Conservation (phyloP, 2,329 filamentous ascomycete species). For the Cercospora canescens region DNA sequence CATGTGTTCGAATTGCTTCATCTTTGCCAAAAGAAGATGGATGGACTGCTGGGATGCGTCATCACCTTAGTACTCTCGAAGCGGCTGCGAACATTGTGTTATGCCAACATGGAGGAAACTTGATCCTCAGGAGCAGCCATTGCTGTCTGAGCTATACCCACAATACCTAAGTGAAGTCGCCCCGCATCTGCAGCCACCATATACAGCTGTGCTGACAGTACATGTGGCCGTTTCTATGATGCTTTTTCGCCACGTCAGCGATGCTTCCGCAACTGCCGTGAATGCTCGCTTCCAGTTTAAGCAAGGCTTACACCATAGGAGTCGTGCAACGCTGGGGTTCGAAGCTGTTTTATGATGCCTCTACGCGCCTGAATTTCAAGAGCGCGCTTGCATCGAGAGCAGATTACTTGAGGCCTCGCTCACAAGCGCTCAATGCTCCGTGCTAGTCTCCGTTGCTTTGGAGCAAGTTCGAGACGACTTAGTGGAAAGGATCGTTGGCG, state of each 20-base stretch:
- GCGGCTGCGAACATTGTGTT: background rate
- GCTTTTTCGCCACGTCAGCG: background rate
- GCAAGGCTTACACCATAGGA: too few species aligned
- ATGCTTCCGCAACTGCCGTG: background rate
- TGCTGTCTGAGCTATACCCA: background rate
- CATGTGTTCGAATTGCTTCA: background rate
- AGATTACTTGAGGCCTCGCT: too few species aligned
- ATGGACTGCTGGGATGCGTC: background rate
- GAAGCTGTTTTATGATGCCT: too few species aligned
- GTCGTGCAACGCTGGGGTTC: too few species aligned
- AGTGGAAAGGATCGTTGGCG: too few species aligned
- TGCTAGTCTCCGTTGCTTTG: too few species aligned
- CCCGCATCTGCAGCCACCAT: background rate
- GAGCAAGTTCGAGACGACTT: too few species aligned
- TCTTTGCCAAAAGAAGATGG: background rate
- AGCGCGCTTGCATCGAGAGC: too few species aligned
- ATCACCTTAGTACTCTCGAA: background rate
- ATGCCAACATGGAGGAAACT: too few species aligned
- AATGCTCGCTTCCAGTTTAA: too few species aligned
- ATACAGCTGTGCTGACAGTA: background rate
- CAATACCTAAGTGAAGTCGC: background rate
- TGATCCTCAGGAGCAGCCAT: background rate
- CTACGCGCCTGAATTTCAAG: too few species aligned
- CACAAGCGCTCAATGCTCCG: too few species aligned
- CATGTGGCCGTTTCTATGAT: background rate